A percentile compares a stretch with the other conserved stretches of the same genome.
Evolutionary conservation across 2,329 filamentous ascomycete species (phyloP).

Genomic region (Phyllosticta capitalensis): DNA sequence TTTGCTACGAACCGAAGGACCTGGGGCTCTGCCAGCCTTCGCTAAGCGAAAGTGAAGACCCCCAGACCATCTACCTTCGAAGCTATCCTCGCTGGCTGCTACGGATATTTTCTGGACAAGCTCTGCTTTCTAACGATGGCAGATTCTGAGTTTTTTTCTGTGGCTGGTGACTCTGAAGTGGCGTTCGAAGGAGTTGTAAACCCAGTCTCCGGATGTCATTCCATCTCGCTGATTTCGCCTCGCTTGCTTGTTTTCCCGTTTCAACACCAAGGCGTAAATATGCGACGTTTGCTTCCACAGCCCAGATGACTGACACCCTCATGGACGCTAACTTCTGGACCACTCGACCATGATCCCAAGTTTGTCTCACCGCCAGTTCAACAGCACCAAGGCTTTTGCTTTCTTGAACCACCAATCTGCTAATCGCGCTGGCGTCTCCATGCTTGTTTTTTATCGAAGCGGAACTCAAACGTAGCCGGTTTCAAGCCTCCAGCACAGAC

Average conservation of each 20-base stretch:
- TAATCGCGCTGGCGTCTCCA: neutral
- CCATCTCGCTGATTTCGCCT: neutral
- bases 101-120: slow-evolving; percentile 62
- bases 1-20: slow-evolving; percentile 69
- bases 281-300: neutral
- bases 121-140: slow-evolving; percentile 45
- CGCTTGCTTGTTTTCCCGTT: neutral
- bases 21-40: slow-evolving; percentile 30
- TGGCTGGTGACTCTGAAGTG: slow-evolving; percentile 9
- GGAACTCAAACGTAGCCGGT: neutral
- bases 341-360: neutral
- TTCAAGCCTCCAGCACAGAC: neutral
- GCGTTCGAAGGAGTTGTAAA: slow-evolving; percentile 10
- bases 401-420: neutral
- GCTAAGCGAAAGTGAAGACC: slow-evolving; percentile 1
- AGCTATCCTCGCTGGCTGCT: slow-evolving; percentile 44
- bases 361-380: neutral
- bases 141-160: slow-evolving; percentile 17
- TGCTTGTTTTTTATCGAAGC: neutral
- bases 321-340: neutral
- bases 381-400: neutral
- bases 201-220: slow-evolving; percentile 6
- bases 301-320: neutral
- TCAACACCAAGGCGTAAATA: neutral
- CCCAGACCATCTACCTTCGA: slow-evolving; percentile 20